phyloP scores from a whole-genome alignment of 768 basidiomycete genomes.

The Phylloporus arenicola region DNA sequence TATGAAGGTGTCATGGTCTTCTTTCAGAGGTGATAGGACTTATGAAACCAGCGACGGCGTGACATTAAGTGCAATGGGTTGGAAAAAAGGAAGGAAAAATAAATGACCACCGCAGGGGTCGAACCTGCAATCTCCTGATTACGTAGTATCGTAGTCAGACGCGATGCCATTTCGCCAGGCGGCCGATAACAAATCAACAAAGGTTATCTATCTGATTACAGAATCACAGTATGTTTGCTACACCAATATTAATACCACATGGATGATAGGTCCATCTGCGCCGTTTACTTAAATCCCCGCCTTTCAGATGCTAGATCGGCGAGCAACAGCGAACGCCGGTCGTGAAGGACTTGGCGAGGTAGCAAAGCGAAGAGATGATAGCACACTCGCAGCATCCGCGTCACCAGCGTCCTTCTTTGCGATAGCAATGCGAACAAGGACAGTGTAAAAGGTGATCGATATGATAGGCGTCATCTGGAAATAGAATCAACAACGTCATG shows the following conservation, averaged over 20 bases:
- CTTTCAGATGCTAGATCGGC: constrained; percentile 15
- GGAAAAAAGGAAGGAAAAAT: background rate
- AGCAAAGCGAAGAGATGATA: constrained; percentile 18
- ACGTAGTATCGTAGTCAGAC: constrained; percentile 69
- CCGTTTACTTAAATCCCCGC: too few relatives aligned
- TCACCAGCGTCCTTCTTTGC: constrained; percentile 3
- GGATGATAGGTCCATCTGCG: background rate
- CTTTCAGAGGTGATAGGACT: too few relatives aligned
- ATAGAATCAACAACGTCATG: background rate
- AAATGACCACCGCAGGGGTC: constrained; percentile 52
- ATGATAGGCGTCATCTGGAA: constrained; percentile 17
- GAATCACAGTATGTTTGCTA: background rate
- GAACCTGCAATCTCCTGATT: constrained; percentile 95
- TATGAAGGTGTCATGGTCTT: background rate
- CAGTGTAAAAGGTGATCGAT: constrained; percentile 16
- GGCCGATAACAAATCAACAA: constrained; percentile 37
- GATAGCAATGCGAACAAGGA: constrained; percentile 17
- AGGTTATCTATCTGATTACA: background rate
- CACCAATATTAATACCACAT: background rate
- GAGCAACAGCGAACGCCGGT: background rate
- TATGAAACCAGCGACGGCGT: too few relatives aligned
- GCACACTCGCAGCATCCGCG: background rate
- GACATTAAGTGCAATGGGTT: too few relatives aligned
- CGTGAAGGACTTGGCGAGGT: constrained; percentile 4
- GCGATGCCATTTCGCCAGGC: constrained; percentile 93